A percentile compares a stretch with the other conserved stretches of the same genome.
Conservation (phyloP, 2,329 filamentous ascomycete genomes). For the Periglandula ipomoeae region DNA sequence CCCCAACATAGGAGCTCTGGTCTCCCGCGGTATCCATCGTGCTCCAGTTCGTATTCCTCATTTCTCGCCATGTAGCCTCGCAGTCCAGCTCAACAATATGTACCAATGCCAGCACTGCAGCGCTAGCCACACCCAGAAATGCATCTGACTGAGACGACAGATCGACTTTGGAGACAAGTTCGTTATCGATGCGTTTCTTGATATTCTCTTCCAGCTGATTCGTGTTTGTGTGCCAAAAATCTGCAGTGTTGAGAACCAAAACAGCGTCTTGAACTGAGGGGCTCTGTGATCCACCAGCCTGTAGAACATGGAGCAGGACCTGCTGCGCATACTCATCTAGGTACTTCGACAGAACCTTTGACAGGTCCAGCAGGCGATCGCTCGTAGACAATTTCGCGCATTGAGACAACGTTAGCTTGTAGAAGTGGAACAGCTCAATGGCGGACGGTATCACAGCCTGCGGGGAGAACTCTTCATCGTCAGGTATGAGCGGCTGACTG, state of each 20-base stretch:
- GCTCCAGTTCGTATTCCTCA: constrained; percentile 93
- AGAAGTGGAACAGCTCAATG: constrained; percentile 95
- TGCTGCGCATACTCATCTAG: constrained; percentile 93
- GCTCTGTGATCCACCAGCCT: constrained; percentile 42
- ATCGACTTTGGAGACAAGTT: constrained; percentile 68
- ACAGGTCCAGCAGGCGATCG: constrained; percentile 75
- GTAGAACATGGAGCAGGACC: constrained; percentile 66
- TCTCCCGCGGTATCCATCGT: constrained; percentile 89
- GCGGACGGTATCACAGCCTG: constrained; percentile 88
- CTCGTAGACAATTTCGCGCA: constrained; percentile 94
- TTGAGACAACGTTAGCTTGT: constrained; percentile 84
- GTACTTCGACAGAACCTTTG: constrained; percentile 81
- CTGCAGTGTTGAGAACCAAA: constrained; percentile 87
- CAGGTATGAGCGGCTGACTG: constrained; percentile 65
- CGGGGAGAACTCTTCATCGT: constrained; percentile 85
- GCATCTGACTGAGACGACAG: constrained; percentile 88
- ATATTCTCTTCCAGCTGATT: constrained; percentile 93
- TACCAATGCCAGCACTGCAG: constrained; percentile 75
- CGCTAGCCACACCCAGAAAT: constrained; percentile 89
- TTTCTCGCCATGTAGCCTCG: constrained; percentile 88
- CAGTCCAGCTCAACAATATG: constrained; percentile 73
- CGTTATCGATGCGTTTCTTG: constrained; percentile 77
- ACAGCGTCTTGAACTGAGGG: constrained; percentile 65
- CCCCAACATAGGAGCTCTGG: constrained; percentile 83
- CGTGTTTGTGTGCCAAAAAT: constrained; percentile 93